Conservation (phyloP, 805 yeast species). For the Saccharomyces eubayanus region DNA sequence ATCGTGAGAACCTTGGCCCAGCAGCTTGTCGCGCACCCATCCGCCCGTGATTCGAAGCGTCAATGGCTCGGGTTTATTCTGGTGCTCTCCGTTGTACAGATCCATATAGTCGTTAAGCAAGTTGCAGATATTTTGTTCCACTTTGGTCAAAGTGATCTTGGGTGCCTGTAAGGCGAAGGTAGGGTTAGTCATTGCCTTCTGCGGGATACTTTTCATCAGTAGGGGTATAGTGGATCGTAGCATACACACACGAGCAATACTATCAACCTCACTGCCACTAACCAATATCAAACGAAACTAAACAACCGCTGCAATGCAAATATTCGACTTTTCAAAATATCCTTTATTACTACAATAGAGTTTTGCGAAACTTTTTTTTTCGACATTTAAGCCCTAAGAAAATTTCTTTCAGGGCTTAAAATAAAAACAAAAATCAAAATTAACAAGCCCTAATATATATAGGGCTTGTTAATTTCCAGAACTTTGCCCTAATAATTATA, state of each 20-base stretch:
- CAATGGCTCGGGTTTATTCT: constrained; percentile 12
- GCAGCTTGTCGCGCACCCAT: constrained; percentile 92
- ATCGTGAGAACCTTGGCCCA: constrained; percentile 76
- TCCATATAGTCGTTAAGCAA: constrained; percentile 26
- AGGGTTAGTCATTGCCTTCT: neutral
- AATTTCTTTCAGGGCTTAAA: too few relatives aligned
- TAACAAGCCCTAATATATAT: neutral
- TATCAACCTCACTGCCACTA: neutral
- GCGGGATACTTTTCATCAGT: neutral
- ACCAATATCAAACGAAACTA: neutral
- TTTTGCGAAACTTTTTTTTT: neutral
- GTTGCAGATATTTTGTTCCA: constrained; percentile 22
- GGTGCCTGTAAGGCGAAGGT: constrained; percentile 1
- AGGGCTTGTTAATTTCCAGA: neutral
- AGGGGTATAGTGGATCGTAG: neutral
- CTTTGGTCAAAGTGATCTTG: constrained; percentile 13
- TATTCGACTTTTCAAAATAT: neutral
- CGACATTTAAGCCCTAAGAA: neutral
- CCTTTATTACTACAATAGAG: neutral
- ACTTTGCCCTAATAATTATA: neutral
- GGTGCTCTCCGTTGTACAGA: constrained; percentile 15
- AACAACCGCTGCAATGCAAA: neutral
- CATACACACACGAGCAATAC: neutral
- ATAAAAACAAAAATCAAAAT: too few relatives aligned
- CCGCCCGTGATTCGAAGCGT: constrained; percentile 83